phyloP scores from a whole-genome alignment of 1,139 yeast genomes.

The Protomyces gravidus region DNA sequence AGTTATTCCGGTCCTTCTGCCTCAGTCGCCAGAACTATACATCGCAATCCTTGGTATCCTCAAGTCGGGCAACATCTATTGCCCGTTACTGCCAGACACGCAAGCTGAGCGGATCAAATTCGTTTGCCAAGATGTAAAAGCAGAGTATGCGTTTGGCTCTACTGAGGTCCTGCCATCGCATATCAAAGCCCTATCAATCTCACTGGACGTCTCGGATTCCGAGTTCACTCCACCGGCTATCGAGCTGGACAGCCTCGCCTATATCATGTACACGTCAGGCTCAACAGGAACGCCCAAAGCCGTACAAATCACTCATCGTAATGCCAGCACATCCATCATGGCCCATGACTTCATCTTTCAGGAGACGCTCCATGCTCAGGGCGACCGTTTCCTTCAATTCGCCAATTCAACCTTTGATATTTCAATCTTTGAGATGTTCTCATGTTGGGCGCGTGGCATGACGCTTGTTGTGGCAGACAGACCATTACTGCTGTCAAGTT shows the following conservation, averaged over 20 bases:
- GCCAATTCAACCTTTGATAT: constrained; percentile 36
- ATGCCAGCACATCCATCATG: constrained; percentile 33
- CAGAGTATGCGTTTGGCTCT: constrained; percentile 29
- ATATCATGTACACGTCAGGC: constrained; percentile 35
- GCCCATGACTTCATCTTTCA: constrained; percentile 32
- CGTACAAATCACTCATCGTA: constrained; percentile 33
- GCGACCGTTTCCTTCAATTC: constrained; percentile 33
- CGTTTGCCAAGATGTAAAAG: constrained; percentile 32
- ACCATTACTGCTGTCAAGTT: constrained; percentile 29
- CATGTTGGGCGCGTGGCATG: constrained; percentile 33
- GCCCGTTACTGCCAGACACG: constrained; percentile 34
- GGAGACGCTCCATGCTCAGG: neutral
- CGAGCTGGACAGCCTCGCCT: constrained; percentile 27
- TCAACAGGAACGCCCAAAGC: constrained; percentile 36
- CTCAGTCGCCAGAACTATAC: constrained; percentile 33
- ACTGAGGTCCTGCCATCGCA: neutral
- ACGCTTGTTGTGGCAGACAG: constrained; percentile 34
- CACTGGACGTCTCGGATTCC: neutral
- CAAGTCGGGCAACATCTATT: constrained; percentile 35
- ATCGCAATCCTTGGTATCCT: constrained; percentile 34
- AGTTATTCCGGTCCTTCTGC: constrained; percentile 34
- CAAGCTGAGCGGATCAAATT: constrained; percentile 33
- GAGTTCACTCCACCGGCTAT: constrained; percentile 4
- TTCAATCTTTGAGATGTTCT: constrained; percentile 34
- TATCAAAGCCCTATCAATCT: neutral